phyloP scores from a whole-genome alignment of 2,329 filamentous ascomycete species.

The Nothomitra cinnamomea region DNA sequence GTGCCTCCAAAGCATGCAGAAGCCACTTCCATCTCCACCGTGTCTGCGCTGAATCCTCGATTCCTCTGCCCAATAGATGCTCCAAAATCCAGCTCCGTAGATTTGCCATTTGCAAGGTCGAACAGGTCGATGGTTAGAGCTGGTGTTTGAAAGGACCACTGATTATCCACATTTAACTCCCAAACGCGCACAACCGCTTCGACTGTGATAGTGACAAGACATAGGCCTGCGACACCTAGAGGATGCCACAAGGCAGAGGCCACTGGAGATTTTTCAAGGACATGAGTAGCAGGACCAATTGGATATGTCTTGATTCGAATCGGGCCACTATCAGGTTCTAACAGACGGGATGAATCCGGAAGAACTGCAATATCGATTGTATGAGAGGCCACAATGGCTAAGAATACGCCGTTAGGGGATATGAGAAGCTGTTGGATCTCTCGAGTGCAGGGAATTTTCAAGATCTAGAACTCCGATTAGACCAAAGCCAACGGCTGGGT shows the following conservation, averaged over 20 bases:
- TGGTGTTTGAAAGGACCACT: slow-evolving; percentile 74
- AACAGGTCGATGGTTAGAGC: slow-evolving; percentile 73
- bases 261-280: slow-evolving; percentile 67
- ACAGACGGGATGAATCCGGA: slow-evolving; percentile 62
- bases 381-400: slow-evolving; percentile 74
- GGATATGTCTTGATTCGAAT: slow-evolving; percentile 77
- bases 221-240: slow-evolving; percentile 62
- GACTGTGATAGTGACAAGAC: slow-evolving; percentile 72
- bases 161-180: slow-evolving; percentile 71
- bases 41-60: slow-evolving; percentile 74
- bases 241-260: slow-evolving; percentile 85
- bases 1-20: slow-evolving; percentile 74
- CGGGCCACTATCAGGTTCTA: slow-evolving; percentile 45
- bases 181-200: slow-evolving; percentile 81
- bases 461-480: slow-evolving; percentile 33
- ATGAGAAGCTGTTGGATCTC: slow-evolving; percentile 73
- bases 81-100: slow-evolving; percentile 65
- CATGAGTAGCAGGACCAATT: slow-evolving; percentile 81
- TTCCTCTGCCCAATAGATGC: slow-evolving; percentile 58
- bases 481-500: background rate
- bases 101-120: slow-evolving; percentile 73
- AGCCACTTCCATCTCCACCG: slow-evolving; percentile 85
- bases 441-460: slow-evolving; percentile 62
- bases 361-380: slow-evolving; percentile 79
- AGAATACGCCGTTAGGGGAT: slow-evolving; percentile 63